Evolutionary conservation across 129 eudicot species (phyloP).

Genomic region (Solidago caesia): DNA sequence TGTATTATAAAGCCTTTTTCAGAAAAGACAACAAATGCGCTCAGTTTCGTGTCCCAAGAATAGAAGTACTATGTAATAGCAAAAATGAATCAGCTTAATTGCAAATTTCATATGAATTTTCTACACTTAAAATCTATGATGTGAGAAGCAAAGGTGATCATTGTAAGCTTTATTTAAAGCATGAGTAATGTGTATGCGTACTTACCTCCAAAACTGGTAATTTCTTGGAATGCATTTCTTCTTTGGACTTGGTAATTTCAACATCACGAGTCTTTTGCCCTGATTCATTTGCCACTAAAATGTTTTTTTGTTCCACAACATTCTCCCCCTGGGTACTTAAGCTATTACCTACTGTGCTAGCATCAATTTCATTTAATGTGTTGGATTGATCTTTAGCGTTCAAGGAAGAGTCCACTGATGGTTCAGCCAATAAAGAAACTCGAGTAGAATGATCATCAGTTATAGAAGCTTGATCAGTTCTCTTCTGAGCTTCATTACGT

Average conservation of each 20-base stretch:
- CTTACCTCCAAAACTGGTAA: constrained; percentile 21
- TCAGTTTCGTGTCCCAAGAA: not conserved
- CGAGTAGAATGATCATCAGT: constrained; percentile 26
- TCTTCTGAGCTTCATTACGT: constrained; percentile 39
- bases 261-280: constrained; percentile 17
- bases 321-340: constrained; percentile 20
- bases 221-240: constrained; percentile 20
- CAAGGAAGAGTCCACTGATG: constrained; percentile 11
- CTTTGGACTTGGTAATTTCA: constrained; percentile 22
- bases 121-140: not conserved
- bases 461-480: constrained; percentile 20
- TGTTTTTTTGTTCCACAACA: constrained; percentile 17
- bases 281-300: constrained; percentile 20
- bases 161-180: constrained; percentile 15
- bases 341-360: constrained; percentile 13
- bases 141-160: not conserved
- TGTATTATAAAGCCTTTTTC: not conserved
- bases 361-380: constrained; percentile 21
- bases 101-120: not conserved
- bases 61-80: not conserved
- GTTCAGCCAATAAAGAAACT: constrained; percentile 29
- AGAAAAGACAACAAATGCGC: not conserved
- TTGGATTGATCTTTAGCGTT: constrained; percentile 26
- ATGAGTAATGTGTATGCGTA: not conserved
- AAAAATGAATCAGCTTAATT: not conserved